A percentile compares a stretch with the other conserved stretches of the same genome.
Evolutionary conservation across 768 basidiomycete species (phyloP).

Genomic region (Phylloporus arenicola): DNA sequence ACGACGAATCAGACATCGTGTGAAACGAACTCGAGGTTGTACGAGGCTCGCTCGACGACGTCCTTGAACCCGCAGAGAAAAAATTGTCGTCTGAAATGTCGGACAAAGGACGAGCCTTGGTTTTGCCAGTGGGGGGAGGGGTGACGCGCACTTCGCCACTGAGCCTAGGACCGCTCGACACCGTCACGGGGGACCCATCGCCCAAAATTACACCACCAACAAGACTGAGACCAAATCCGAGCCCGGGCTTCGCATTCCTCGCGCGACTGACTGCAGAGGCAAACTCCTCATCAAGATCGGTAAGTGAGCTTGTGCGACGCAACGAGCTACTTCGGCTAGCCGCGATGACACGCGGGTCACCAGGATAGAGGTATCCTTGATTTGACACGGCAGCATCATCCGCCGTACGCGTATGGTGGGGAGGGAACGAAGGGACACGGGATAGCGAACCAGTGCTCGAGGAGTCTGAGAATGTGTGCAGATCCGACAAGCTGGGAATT

Average conservation of each 20-base stretch:
- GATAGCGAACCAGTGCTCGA: conserved; percentile 39
- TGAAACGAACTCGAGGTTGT: conserved; percentile 30
- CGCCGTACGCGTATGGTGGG: conserved; percentile 59
- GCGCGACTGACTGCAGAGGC: conserved; percentile 40
- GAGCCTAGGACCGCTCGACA: conserved; percentile 58
- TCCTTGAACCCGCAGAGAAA: conserved; percentile 38
- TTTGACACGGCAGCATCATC: conserved; percentile 70
- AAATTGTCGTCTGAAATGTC: conserved; percentile 43
- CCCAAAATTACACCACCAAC: conserved; percentile 38
- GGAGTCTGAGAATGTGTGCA: conserved; percentile 41
- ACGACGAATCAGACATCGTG: conserved; percentile 31
- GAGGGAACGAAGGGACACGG: conserved; percentile 44
- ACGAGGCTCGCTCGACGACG: conserved; percentile 29
- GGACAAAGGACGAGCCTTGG: conserved; percentile 25
- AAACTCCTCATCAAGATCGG: conserved; percentile 65
- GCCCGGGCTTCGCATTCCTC: conserved; percentile 37
- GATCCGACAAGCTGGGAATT: conserved; percentile 66
- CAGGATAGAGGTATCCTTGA: conserved; percentile 63
- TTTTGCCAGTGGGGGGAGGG: conserved; percentile 40
- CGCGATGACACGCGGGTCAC: conserved; percentile 68
- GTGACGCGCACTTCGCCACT: conserved; percentile 39
- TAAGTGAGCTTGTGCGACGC: conserved; percentile 66
- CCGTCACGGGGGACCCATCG: conserved; percentile 63
- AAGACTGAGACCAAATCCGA: conserved; percentile 42
- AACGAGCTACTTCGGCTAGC: conserved; percentile 57